Evolutionary conservation across 257 asterid genomes (phyloP).

Genomic region (Datura wrightii): DNA sequence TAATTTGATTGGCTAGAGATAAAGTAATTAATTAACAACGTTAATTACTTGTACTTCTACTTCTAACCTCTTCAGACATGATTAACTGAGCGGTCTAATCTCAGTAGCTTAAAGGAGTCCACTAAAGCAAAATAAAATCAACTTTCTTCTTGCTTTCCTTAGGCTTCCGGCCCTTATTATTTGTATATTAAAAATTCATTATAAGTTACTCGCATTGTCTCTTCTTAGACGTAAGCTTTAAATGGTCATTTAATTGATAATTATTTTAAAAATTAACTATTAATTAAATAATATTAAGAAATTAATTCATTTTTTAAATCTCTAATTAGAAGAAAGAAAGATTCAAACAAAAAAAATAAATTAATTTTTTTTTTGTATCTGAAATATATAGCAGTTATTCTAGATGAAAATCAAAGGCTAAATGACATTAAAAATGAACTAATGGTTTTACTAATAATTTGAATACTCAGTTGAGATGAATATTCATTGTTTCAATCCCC

Average conservation of each 20-base stretch:
- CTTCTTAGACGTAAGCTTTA: no score
- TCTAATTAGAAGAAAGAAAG: no score
- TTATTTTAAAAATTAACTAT: no score
- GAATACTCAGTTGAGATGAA: not conserved
- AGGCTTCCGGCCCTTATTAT: not conserved
- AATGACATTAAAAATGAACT: not conserved
- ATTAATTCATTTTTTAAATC: no score
- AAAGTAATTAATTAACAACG: not conserved
- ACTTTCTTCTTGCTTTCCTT: not conserved
- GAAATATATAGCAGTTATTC: no score
- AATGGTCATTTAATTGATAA: no score
- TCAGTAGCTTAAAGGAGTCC: not conserved
- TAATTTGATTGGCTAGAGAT: not conserved
- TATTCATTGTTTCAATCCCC: not conserved
- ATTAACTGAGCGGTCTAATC: not conserved
- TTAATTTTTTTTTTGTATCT: no score
- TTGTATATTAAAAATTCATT: not conserved
- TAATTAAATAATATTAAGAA: no score
- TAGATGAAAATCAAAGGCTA: no score
- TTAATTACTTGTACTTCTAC: not conserved
- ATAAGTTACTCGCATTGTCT: not conserved
- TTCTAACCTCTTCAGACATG: not conserved
- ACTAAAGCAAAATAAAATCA: not conserved
- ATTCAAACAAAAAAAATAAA: no score
- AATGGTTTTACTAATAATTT: not conserved